Evolutionary conservation across 108 stramenopile genomes (phyloP), one percentile per base, ranked within the genome.

Genomic region (Skeletonema grethae): DNA sequence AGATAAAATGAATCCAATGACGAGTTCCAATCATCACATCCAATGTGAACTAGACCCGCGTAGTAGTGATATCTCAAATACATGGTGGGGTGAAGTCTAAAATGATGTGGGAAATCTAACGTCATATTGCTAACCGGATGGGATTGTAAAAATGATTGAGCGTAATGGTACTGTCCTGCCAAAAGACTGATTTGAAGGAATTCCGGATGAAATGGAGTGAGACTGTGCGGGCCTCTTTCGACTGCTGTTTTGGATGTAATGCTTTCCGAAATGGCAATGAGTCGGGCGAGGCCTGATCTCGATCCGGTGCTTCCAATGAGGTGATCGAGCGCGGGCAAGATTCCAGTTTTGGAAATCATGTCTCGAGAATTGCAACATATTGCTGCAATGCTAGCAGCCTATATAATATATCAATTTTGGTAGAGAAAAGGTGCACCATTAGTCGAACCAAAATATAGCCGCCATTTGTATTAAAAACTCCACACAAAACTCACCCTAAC

Each of bases 1-100:
- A 84, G 79, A 78, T 87, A 86, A 70, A 89, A 90, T 30, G 84
- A 89, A 7, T 84, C 73, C 63, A 87, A 75, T 4, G 91, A 88
- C 60, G 79, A 61, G 12, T 76, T 43, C 70, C 67, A 85, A 58
- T 84, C 75, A 29, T 87, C 61, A 70, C 82, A 84, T 31, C 76
- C 82, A 31, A 83, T 36, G 76, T 92, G 88, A 34, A 92, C 56
- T 20, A 88, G 60, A 29, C 91, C 91, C 48, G 87, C 79, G 22
- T 85, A 66, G 65, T 87, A 87, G 53, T 87, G 88, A 69, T 83
- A 88, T 43, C 87, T 77, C 53, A 92, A 43, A 38, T 85, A 82
- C 12, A 61, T 68, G n/a, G 76, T 13, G 18, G 65, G 22, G 10
- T 24, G 39, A 24, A 46, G 35, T 12, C 53, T 34, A 39, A 65